Percentiles rank a stretch among this genome's conserved stretches.
These are phyloP conservation scores for Rhododendron mucronatum DNA, from an alignment of 148 eudicot genomes.

Conservation along the genomic window DNA sequence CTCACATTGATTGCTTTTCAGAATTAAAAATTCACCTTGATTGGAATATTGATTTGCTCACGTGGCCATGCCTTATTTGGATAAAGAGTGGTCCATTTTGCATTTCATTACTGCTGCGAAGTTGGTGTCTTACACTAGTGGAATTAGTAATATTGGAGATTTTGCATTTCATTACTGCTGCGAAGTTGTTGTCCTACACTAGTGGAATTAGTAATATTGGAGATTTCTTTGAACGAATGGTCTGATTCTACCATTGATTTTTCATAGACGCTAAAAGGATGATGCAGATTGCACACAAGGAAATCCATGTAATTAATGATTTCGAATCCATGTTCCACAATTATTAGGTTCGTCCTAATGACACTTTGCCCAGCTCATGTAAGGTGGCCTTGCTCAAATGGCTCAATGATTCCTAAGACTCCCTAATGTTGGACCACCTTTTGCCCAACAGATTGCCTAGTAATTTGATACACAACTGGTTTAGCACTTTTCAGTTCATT, in stretches of 20 bases:
- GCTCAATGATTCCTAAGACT: neutral
- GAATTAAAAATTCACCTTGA: neutral
- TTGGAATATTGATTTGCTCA: neutral
- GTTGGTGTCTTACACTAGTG: neutral
- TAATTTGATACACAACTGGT: neutral
- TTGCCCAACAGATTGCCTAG: neutral
- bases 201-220: neutral
- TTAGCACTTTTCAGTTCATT: neutral
- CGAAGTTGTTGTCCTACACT: neutral
- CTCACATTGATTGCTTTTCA: neutral
- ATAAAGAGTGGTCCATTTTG: neutral
- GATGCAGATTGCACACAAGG: neutral
- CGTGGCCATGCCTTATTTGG: neutral
- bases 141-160: neutral
- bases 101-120: neutral
- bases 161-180: neutral
- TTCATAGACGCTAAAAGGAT: neutral
- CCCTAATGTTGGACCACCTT: neutral
- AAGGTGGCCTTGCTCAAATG: neutral
- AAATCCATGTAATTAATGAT: neutral
- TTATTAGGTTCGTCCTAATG: neutral
- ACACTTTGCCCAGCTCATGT: neutral
- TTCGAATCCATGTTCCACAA: neutral
- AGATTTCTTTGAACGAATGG: neutral
- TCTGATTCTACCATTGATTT: neutral